Evolutionary conservation across 129 eudicot genomes (phyloP).

Genomic region (Pulicaria dysenterica): DNA sequence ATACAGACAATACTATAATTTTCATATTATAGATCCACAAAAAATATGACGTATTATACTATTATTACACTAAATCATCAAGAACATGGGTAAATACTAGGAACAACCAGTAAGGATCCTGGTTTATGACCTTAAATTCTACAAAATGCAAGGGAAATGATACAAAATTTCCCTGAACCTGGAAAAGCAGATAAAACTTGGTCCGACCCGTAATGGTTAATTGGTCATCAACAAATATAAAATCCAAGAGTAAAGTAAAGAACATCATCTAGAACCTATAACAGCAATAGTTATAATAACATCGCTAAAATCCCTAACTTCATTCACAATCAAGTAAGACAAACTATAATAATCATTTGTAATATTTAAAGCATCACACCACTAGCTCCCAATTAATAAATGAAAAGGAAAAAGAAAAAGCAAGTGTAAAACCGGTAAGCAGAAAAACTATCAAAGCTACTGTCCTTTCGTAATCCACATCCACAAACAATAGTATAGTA

Average conservation of each 20-base stretch:
- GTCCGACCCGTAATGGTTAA: too few species aligned
- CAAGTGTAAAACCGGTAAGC: neutral
- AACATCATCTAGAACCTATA: neutral
- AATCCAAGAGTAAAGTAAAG: slow-evolving; percentile 6
- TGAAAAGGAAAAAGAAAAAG: neutral
- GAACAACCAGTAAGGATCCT: too few species aligned
- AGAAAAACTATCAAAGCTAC: neutral
- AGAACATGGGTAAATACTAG: too few species aligned
- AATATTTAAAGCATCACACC: neutral
- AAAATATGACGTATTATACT: too few species aligned
- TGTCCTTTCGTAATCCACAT: neutral
- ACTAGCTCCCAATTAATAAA: neutral
- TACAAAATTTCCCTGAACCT: neutral
- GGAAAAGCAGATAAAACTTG: neutral
- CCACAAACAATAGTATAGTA: neutral
- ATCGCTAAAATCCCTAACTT: slow-evolving; percentile 27
- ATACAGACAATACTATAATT: too few species aligned
- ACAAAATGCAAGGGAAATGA: neutral
- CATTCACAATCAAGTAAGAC: slow-evolving; percentile 33
- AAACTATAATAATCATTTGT: slow-evolving; percentile 17
- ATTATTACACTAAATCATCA: too few species aligned
- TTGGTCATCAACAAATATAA: too few species aligned
- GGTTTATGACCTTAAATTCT: neutral
- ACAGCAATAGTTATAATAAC: neutral
- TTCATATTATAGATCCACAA: too few species aligned